These are phyloP conservation scores for Hibiscus syriacus DNA, from an alignment of 345 rosid species.

Conservation along the genomic window DNA sequence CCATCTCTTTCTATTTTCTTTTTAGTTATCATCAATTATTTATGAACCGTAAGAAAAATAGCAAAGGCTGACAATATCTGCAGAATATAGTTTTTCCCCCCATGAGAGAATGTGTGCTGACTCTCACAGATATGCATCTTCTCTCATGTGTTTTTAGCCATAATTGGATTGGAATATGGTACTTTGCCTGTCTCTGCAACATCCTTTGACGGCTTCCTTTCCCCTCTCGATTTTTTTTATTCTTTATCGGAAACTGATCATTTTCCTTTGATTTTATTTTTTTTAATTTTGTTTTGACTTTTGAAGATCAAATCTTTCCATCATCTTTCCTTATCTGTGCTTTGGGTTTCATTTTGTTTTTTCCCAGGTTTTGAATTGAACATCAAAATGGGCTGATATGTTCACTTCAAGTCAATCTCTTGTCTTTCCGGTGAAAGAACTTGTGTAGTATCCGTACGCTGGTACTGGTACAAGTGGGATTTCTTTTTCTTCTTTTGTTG, in stretches of 20 bases:
- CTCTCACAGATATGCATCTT: neutral
- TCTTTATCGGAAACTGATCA: neutral
- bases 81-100: neutral
- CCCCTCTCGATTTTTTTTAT: neutral
- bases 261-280: neutral
- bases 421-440: too few relatives aligned
- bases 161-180: constrained; percentile 19
- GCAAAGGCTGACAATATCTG: constrained; percentile 22
- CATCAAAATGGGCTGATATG: constrained; percentile 13
- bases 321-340: neutral
- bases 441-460: neutral
- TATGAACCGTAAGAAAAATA: constrained; percentile 6
- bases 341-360: neutral
- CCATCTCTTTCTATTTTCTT: constrained; percentile 4
- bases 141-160: constrained; percentile 19
- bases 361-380: constrained; percentile 6
- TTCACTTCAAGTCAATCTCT: neutral
- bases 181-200: constrained; percentile 24
- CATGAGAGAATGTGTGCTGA: constrained; percentile 8
- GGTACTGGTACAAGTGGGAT: neutral
- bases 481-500: neutral
- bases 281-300: neutral
- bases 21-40: neutral
- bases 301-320: neutral
- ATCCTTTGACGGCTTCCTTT: constrained; percentile 10